Base-by-base conservation (phyloP, 495 filamentous ascomycete species). In the Alectoria sarmentosa region DNA sequence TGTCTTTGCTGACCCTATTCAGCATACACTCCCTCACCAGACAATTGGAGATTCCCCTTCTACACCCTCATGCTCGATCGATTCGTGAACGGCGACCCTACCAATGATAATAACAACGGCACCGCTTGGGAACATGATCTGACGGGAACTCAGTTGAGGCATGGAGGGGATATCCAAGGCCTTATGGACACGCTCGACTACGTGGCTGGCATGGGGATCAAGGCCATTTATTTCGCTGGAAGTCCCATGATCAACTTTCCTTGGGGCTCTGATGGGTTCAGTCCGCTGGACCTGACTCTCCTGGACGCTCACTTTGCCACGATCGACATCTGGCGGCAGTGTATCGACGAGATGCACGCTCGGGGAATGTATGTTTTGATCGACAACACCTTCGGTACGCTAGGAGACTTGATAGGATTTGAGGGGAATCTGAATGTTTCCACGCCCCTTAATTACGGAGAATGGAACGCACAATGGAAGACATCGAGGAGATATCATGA, bases 321-420 rank as follows among this genome's bases (percentile, higher is more conserved):
- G 4, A 70, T 78, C 37, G 66, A 76, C 28, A 72, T 73, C 42
- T 78, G 76, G 76, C 67, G 75, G 44, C 61, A 67, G 4, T 66
- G 64, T 11, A 70, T 77, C 32, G 61, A 67, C 1, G 76, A 73
- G 58, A 73, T 76, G 14, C 76, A 78, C 59, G 55, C 69, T 39
- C 68, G 76, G 15, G 74, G 73, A 14, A 76, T 78, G 72, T 78
- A 78, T 64, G 73, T 78, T 30, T 61, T 78, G 30, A 54, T 78
- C 60, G 76, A 78, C 44, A 77, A 77, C 62, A 76, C 74, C 1
- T 67, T 77, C 49, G 67, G 73, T 34, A 78, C 76, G 62, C 76
- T 82, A 75, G 74, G 76, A 60, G 74, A 82, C 67, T 68, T 81
- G 41, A 76, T 82, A 60, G 79, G 77, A 1, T 81, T 80, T 68